Evolutionary conservation across 1,139 yeast genomes (phyloP).

Genomic region (Blastobotrys aristatus): DNA sequence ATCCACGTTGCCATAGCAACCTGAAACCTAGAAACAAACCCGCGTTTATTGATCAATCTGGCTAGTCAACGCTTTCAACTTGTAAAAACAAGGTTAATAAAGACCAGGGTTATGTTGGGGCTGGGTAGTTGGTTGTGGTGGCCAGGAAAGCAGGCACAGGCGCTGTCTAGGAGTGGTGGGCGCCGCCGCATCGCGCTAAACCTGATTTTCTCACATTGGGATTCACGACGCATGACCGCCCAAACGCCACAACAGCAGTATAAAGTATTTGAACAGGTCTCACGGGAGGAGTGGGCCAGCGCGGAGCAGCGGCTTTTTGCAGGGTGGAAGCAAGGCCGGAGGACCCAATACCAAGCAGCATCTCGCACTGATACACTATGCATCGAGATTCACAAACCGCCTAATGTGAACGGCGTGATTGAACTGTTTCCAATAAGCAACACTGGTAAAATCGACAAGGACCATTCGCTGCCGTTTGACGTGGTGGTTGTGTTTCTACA

Average conservation of each 20-base stretch:
- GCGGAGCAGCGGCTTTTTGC: slow-evolving; percentile 8
- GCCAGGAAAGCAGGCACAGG: too few species aligned
- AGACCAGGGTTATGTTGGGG: too few species aligned
- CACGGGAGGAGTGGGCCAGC: slow-evolving; percentile 10
- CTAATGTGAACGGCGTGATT: slow-evolving; percentile 2
- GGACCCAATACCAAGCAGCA: slow-evolving; percentile 5
- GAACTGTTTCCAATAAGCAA: slow-evolving; percentile 8
- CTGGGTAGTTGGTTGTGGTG: too few species aligned
- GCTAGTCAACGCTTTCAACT: too few species aligned
- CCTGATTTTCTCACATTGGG: background rate
- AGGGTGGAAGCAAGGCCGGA: slow-evolving; percentile 6
- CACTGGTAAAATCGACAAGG: slow-evolving; percentile 7
- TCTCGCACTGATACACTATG: slow-evolving; percentile 2
- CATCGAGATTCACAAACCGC: slow-evolving; percentile 5
- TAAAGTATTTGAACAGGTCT: background rate
- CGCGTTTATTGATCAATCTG: too few species aligned
- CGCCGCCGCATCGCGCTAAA: background rate
- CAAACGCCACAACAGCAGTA: background rate
- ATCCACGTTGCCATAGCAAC: background rate
- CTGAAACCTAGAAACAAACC: too few species aligned
- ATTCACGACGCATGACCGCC: background rate
- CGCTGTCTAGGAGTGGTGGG: too few species aligned
- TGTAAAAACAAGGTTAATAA: too few species aligned
- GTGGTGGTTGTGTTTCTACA: slow-evolving; percentile 7
- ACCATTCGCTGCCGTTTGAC: slow-evolving; percentile 7